Percentiles rank a stretch among this genome's conserved stretches.
Evolutionary conservation across 495 filamentous ascomycete genomes (phyloP).

Genomic region (Aspergillus wentii): DNA sequence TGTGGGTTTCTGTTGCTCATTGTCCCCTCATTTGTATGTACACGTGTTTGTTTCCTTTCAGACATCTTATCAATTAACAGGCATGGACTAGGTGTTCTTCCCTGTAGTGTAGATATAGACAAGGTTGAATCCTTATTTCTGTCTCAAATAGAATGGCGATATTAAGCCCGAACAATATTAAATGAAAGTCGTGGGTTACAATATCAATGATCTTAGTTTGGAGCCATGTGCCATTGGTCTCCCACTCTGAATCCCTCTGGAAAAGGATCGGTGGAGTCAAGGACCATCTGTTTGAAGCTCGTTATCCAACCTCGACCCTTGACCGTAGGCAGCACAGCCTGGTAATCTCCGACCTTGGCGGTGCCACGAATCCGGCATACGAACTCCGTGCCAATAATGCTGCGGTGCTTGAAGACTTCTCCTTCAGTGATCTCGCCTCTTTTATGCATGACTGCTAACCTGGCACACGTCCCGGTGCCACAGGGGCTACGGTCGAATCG

Average conservation of each 20-base stretch:
- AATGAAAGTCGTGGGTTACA: no score
- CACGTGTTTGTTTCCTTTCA: no score
- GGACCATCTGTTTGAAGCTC: constrained; percentile 14
- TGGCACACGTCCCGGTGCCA: constrained; percentile 18
- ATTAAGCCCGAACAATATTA: no score
- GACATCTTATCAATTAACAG: no score
- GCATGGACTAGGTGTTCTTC: no score
- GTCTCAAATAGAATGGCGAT: no score
- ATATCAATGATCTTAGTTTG: no score
- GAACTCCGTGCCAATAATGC: constrained; percentile 20
- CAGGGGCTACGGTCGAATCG: constrained; percentile 20
- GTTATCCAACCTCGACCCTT: constrained; percentile 23
- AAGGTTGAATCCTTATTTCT: no score
- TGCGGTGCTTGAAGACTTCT: constrained; percentile 13
- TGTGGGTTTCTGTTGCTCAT: no score
- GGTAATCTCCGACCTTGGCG: constrained; percentile 6
- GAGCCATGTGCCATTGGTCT: constrained; percentile 23
- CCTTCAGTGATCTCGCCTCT: constrained; percentile 11
- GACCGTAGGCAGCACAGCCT: constrained; percentile 17
- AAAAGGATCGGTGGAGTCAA: constrained; percentile 19
- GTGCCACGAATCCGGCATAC: constrained; percentile 16
- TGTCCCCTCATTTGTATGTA: no score
- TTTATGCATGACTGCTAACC: constrained; percentile 21
- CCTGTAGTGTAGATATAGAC: no score
- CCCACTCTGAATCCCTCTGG: constrained; percentile 20